Base-by-base conservation (phyloP, 2,329 filamentous ascomycete genomes). In the Dactylellina haptotyla region DNA sequence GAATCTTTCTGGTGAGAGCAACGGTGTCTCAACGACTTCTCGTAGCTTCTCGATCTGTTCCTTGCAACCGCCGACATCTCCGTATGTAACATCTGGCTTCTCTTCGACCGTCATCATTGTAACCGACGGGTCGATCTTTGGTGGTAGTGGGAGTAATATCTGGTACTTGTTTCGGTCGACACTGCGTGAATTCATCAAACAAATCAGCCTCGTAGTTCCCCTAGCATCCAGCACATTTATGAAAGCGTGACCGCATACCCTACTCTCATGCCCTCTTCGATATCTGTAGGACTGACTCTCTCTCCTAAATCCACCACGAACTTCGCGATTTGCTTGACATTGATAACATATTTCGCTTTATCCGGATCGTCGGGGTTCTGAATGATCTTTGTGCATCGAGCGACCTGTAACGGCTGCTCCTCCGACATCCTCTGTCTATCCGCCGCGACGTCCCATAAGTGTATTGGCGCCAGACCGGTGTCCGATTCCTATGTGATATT, bases 101-200 rank as follows among this genome's bases (percentile, higher is more conserved):
- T 99, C 95, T 84, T 99, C 95, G 76, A 99, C 95, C 56, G 95
- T 98, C 95, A 99, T 99, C 95, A 99, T 99, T 39, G 95, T 99
- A 77, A 99, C 95, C 78, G 92, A 97, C 61, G 95, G 94, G 80
- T 99, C 95, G 84, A 99, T 99, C 86, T 98, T 99, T 34, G 95
- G 95, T 45, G 95, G 95, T 62, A 99, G 84, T 34, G 95, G 95
- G 51, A 99, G 86, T 82, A 99, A 89, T 79, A 99, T 99, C 83
- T 99, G 95, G 83, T 99, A 99, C 85, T 99, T 99, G 85, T 96
- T 98, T 67, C 95, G 87, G 82, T 99, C 95, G 81, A 99, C 95
- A 80, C 88, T 72, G n/a, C 57, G 41, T 16, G 30, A 32, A 32
- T n/a, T n/a, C n/a, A n/a, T 34, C 12, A 4, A 12, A 1, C 87